Evolutionary conservation across 2,329 filamentous ascomycete species (phyloP), one percentile per base, ranked within the genome.

Genomic region (Hortaea werneckii): DNA sequence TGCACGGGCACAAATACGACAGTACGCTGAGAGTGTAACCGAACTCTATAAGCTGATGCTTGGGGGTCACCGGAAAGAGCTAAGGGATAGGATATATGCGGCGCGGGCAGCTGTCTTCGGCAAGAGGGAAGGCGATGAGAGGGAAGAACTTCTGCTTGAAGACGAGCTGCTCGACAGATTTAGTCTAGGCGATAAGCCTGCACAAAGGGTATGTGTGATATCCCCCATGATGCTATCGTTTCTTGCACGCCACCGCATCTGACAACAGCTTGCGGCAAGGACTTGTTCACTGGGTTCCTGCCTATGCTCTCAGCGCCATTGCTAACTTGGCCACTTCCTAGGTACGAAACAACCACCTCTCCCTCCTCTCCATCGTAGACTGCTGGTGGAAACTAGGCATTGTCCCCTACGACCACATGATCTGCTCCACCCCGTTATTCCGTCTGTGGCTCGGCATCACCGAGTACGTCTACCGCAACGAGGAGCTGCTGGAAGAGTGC

Each of bases 391-490:
- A 87, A 55, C 76, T 96, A 40, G 85, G 82, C 30, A 98, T 95
- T 58, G 85, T 94, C 41, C 92, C 92, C 0, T 98, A 98, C 66
- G 90, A 98, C 67, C 94, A 98, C 72, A 98, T 98, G 89, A 94
- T 98, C 56, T 98, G 92, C 71, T 95, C 88, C 44, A 98, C 92
- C 35, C 92, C 92, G 70, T 79, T 96, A 40, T 98, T 98, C 73
- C 85, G 92, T 42, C 79, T 98, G 53, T 95, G 92, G 80, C 78
- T 98, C 30, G 92, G 92, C 46, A 94, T 95, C n/a, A 90, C 89
- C 1, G 92, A 98, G 68, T 90, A 94, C 63, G 75, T 98, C 34
- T 98, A 95, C 72, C 83, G 88, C 53, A 88, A 89, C 59, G 75
- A 79, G 12, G 78, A 77, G 2, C 73, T 95, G 43, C 79, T 98